Evolutionary conservation across 2,329 filamentous ascomycete species (phyloP).

Genomic region (Botrytis squamosa): DNA sequence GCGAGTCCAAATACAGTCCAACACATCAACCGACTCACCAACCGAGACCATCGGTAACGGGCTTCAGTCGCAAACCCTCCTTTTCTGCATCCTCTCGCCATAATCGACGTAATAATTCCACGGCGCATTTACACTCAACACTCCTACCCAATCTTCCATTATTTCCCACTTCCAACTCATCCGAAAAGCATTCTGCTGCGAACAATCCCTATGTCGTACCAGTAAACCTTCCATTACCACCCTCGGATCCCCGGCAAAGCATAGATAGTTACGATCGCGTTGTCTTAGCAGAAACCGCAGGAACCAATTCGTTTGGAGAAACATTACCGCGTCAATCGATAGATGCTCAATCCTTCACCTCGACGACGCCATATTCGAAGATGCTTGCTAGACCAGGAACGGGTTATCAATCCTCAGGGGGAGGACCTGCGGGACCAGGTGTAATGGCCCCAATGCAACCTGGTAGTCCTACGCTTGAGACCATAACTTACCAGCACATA

Average conservation of each 20-base stretch:
- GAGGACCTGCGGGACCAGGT: conserved; percentile 25
- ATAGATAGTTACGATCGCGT: conserved; percentile 31
- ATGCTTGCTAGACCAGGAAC: conserved; percentile 38
- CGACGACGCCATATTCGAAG: conserved; percentile 34
- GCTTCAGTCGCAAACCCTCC: conserved; percentile 54
- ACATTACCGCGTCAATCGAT: background rate
- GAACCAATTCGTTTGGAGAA: conserved; percentile 21
- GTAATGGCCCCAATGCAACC: conserved; percentile 29
- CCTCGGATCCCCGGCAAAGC: conserved; percentile 7
- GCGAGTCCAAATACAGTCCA: conserved; percentile 28
- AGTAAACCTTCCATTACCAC: conserved; percentile 7
- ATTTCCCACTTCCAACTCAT: conserved; percentile 21
- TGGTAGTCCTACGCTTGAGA: conserved; percentile 39
- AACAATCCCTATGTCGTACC: conserved; percentile 25
- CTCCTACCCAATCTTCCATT: conserved; percentile 12
- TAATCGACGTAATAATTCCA: conserved; percentile 45
- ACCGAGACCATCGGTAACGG: conserved; percentile 44
- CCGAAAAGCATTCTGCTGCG: conserved; percentile 29
- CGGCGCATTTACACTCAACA: conserved; percentile 24
- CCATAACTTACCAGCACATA: conserved; percentile 57
- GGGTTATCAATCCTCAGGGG: conserved; percentile 30
- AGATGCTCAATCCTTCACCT: conserved; percentile 30
- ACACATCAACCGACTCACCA: conserved; percentile 16
- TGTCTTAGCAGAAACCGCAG: conserved; percentile 23
- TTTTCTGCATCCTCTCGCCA: conserved; percentile 45